Percentiles rank a stretch among this genome's conserved stretches.
Conservation (phyloP, 192 early-diverging fungal genomes). For the Obelidium mucronatum region DNA sequence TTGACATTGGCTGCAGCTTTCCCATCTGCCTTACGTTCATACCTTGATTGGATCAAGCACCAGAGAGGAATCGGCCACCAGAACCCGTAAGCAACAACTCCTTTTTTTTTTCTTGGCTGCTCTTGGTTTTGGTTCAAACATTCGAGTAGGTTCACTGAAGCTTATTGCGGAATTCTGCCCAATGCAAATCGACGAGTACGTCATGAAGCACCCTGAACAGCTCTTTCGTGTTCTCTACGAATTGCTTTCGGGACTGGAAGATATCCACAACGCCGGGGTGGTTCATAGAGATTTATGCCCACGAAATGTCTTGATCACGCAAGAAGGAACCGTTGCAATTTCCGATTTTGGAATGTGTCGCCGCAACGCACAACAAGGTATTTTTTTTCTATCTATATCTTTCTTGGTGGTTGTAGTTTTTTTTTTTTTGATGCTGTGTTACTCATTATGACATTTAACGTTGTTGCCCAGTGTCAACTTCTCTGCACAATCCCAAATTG, state of each 20-base stretch:
- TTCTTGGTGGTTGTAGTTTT: no score
- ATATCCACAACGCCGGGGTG: conserved; percentile 78
- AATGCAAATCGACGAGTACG: conserved; percentile 44
- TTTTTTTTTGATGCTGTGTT: no score
- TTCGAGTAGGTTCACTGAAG: background rate
- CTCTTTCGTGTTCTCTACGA: conserved; percentile 80
- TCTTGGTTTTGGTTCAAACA: background rate
- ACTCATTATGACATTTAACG: no score
- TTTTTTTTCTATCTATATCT: no score
- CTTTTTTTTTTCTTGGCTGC: background rate
- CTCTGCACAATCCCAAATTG: background rate
- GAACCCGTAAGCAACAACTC: no score
- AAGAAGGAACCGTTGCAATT: conserved; percentile 87
- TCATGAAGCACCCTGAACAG: conserved; percentile 84
- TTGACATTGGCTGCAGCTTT: no score
- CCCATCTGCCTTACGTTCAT: no score
- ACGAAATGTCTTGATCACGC: conserved; percentile 89
- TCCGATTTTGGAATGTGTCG: conserved; percentile 78
- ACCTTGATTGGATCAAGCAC: no score
- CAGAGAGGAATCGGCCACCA: no score
- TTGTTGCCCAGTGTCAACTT: no score
- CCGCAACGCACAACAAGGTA: background rate
- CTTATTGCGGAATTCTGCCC: background rate
- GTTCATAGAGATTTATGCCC: conserved; percentile 86
- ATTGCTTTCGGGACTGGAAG: conserved; percentile 81